A percentile compares a stretch with the other conserved stretches of the same genome.
Conservation (phyloP, 441 rosid genomes). For the Brassica hybrid region DNA sequence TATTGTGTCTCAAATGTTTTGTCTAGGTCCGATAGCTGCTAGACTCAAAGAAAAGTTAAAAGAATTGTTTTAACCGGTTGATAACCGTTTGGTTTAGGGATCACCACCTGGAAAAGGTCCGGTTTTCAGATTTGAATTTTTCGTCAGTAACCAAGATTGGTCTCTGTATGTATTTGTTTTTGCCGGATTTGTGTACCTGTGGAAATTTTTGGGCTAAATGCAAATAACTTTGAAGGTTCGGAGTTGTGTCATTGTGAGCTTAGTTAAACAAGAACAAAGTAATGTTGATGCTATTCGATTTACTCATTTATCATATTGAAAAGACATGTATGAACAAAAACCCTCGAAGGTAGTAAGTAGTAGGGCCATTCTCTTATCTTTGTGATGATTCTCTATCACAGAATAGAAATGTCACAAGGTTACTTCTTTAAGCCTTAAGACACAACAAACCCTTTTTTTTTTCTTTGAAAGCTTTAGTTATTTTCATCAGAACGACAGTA, state of each 20-base stretch:
- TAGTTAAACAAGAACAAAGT: constrained; percentile 24
- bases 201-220: constrained; percentile 33
- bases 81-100: constrained; percentile 38
- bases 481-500: neutral
- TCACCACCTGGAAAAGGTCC: constrained; percentile 19
- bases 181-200: constrained; percentile 37
- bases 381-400: constrained; percentile 39
- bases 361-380: constrained; percentile 39
- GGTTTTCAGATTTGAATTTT: constrained; percentile 36
- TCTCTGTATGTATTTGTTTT: constrained; percentile 32
- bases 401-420: constrained; percentile 15
- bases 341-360: constrained; percentile 1
- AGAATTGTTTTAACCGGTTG: constrained; percentile 29
- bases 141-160: constrained; percentile 30
- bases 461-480: neutral
- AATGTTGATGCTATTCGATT: constrained; percentile 26
- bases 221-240: constrained; percentile 14
- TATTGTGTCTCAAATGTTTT: constrained; percentile 44
- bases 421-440: constrained; percentile 18
- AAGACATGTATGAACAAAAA: constrained; percentile 33
- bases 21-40: constrained; percentile 80
- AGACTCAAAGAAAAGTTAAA: too few species aligned
- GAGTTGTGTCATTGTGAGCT: constrained; percentile 24
- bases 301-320: constrained; percentile 8
- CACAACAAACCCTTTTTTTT: neutral